Conservation (phyloP, 2,329 filamentous ascomycete genomes). For the Sclerotinia glacialis region DNA sequence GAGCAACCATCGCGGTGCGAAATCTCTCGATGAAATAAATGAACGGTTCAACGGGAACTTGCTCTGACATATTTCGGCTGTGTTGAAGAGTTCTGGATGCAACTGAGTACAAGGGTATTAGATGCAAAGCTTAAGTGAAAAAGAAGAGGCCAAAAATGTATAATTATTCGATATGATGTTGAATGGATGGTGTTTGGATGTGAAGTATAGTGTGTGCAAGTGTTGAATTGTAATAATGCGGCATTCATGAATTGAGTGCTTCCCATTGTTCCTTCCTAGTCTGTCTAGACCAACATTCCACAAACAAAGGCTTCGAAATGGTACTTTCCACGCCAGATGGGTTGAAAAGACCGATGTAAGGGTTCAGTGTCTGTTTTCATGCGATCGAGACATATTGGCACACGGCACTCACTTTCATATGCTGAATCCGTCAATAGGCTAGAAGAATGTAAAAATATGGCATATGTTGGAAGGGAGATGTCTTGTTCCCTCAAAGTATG, state of each 20-base stretch:
- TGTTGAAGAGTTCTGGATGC: neutral
- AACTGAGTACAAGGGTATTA: neutral
- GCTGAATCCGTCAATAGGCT: neutral
- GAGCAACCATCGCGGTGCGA: neutral
- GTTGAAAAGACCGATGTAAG: neutral
- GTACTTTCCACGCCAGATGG: neutral
- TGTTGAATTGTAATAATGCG: neutral
- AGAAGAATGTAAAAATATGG: neutral
- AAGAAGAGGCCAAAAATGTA: neutral
- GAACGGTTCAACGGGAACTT: neutral
- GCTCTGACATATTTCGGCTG: neutral
- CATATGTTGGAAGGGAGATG: neutral
- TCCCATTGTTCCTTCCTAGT: neutral
- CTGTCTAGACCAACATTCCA: neutral
- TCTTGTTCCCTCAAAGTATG: neutral
- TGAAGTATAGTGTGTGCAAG: neutral
- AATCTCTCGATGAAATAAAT: neutral
- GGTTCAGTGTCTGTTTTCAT: neutral
- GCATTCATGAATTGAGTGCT: neutral
- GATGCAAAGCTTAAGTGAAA: neutral
- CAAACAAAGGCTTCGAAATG: neutral
- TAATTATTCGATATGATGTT: neutral
- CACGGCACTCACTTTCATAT: neutral
- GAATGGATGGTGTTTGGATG: neutral
- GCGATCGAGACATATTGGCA: neutral